Conservation (phyloP, 352 stramenopile species). For the Achlya hypogyna region DNA sequence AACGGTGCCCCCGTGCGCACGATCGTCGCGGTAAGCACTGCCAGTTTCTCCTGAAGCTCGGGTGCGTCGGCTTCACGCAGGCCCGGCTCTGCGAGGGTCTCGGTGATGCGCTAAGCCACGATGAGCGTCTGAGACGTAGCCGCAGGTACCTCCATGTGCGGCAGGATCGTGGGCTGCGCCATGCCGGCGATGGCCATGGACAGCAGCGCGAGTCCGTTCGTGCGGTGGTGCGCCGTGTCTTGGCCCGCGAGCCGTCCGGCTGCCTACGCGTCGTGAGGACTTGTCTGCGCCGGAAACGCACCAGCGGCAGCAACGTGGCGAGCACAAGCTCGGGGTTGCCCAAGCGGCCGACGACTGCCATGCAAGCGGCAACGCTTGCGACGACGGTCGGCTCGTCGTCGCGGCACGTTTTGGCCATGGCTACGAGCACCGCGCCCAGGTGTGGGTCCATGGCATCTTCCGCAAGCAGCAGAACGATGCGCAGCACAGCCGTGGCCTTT, state of each 20-base stretch:
- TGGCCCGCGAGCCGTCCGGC: conserved; percentile 52
- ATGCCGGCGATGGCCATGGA: conserved; percentile 79
- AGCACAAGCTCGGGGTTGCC: conserved; percentile 67
- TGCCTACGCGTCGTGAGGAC: conserved; percentile 23
- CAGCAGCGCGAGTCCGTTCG: conserved; percentile 64
- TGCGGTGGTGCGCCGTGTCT: conserved; percentile 69
- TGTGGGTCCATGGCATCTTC: conserved; percentile 59
- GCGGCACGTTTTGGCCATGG: conserved; percentile 58
- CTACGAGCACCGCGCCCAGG: conserved; percentile 63
- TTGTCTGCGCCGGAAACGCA: conserved; percentile 5
- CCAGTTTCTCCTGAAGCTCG: conserved; percentile 62
- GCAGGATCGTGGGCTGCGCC: conserved; percentile 40
- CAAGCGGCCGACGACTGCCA: conserved; percentile 51
- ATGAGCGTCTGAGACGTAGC: background rate
- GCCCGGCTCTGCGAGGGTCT: conserved; percentile 56
- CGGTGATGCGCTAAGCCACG: conserved; percentile 41
- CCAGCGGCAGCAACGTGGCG: conserved; percentile 61
- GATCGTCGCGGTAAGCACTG: conserved; percentile 34
- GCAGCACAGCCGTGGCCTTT: conserved; percentile 60
- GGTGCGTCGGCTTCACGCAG: conserved; percentile 59
- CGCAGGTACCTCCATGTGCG: conserved; percentile 42
- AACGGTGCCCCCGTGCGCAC: conserved; percentile 40
- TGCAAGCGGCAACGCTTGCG: conserved; percentile 54
- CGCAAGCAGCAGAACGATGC: conserved; percentile 53
- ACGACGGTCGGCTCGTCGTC: conserved; percentile 62